Percentiles rank a stretch among this genome's conserved stretches.
These are phyloP conservation scores for Beta vulgaris DNA, from an alignment of 148 eudicot genomes.

Conservation along the genomic window DNA sequence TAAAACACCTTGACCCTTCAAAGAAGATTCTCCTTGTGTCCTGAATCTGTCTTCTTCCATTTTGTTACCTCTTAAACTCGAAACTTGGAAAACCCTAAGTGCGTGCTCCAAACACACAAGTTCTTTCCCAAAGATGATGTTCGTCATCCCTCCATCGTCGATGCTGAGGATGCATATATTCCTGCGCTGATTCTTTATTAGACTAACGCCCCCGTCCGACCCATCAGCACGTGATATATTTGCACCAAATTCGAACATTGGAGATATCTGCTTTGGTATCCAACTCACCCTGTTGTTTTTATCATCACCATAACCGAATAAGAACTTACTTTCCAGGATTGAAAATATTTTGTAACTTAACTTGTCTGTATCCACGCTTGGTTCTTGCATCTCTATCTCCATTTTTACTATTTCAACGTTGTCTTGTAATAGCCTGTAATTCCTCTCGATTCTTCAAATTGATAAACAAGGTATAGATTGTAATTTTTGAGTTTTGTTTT, in stretches of 20 bases:
- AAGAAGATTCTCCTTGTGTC: too few relatives aligned
- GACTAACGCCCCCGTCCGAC: slow-evolving; percentile 27
- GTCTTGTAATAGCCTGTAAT: too few relatives aligned
- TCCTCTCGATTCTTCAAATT: too few relatives aligned
- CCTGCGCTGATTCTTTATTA: slow-evolving; percentile 71
- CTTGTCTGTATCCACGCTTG: slow-evolving; percentile 85
- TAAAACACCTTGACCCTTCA: too few relatives aligned
- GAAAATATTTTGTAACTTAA: slow-evolving; percentile 93
- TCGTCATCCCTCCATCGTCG: slow-evolving; percentile 85
- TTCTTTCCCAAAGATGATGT: slow-evolving; percentile 67
- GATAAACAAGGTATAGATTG: too few relatives aligned
- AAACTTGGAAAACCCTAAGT: too few relatives aligned
- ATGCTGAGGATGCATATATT: slow-evolving; percentile 73
- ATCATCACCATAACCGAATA: slow-evolving; percentile 81
- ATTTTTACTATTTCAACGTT: background rate
- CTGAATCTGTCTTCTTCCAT: too few relatives aligned
- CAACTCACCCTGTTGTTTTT: slow-evolving; percentile 33
- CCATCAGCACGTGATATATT: slow-evolving; percentile 4
- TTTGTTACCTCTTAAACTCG: too few relatives aligned
- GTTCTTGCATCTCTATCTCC: slow-evolving; percentile 52
- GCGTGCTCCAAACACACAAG: slow-evolving; percentile 64
- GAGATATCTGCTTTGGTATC: slow-evolving; percentile 52
- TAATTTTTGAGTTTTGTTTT: too few relatives aligned
- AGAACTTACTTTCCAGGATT: slow-evolving; percentile 71
- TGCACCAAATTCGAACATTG: slow-evolving; percentile 20